These are phyloP conservation scores for Lepidium campestre DNA, from an alignment of 441 rosid genomes.

Conservation along the genomic window DNA sequence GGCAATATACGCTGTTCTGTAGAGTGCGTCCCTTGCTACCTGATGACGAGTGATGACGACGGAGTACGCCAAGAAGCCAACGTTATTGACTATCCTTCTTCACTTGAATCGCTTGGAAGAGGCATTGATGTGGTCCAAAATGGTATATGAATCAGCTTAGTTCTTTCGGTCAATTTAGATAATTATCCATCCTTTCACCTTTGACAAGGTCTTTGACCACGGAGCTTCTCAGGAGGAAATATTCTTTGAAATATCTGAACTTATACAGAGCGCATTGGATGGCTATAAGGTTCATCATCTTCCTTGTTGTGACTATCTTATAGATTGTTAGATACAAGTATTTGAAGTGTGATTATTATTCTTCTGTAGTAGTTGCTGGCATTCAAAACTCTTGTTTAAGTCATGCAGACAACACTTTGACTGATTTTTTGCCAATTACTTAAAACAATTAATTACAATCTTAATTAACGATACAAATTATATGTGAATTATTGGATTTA, in stretches of 20 bases:
- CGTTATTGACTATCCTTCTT: conserved; percentile 65
- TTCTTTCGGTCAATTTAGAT: background rate
- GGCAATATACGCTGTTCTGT: conserved; percentile 88
- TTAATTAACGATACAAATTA: no score
- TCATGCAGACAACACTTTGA: no score
- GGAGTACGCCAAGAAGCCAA: conserved; percentile 45
- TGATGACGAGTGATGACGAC: conserved; percentile 84
- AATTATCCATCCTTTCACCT: conserved; percentile 57
- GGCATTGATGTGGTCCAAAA: conserved; percentile 70
- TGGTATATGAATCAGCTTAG: conserved; percentile 38
- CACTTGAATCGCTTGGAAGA: conserved; percentile 62
- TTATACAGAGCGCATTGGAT: conserved; percentile 91
- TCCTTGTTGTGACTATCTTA: background rate
- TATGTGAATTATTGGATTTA: no score
- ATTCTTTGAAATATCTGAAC: conserved; percentile 84
- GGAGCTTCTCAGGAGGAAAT: conserved; percentile 87
- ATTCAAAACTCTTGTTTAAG: no score
- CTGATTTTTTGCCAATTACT: no score
- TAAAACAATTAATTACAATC: no score
- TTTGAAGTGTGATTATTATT: no score
- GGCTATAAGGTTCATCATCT: conserved; percentile 71
- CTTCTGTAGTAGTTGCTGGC: no score
- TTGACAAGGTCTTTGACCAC: conserved; percentile 85
- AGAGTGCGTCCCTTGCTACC: conserved; percentile 84
- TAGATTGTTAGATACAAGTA: no score